Evolutionary conservation across 495 filamentous ascomycete species (phyloP).

Genomic region (Neurospora sp.): DNA sequence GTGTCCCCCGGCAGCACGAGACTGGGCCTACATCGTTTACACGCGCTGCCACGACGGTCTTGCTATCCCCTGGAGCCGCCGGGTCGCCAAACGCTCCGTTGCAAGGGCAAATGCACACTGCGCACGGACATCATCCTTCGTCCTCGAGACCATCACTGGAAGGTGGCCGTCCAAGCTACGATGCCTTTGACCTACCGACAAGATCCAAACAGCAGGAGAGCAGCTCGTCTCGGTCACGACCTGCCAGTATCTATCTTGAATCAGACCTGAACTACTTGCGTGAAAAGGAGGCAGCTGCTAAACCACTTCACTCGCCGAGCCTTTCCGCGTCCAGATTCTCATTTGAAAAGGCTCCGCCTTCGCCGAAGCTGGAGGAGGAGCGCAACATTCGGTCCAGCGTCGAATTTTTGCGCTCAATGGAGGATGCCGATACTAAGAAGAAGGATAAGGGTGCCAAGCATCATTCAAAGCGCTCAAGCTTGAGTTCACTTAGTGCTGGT

Average conservation of each 20-base stretch:
- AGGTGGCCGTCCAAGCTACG: constrained; percentile 53
- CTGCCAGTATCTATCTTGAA: constrained; percentile 63
- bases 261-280: constrained; percentile 69
- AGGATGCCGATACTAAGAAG: constrained; percentile 57
- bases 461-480: constrained; percentile 71
- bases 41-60: constrained; percentile 19
- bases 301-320: constrained; percentile 25
- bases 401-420: constrained; percentile 76
- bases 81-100: constrained; percentile 32
- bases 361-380: constrained; percentile 43
- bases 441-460: constrained; percentile 64
- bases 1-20: constrained; percentile 35
- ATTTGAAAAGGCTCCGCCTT: constrained; percentile 25
- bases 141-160: constrained; percentile 79
- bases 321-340: constrained; percentile 26
- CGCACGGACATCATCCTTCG: constrained; percentile 37
- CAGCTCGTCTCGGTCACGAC: constrained; percentile 14
- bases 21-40: constrained; percentile 19
- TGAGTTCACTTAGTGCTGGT: constrained; percentile 62
- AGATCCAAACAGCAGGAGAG: constrained; percentile 15
- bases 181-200: constrained; percentile 44
- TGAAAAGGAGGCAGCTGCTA: constrained; percentile 42
- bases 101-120: constrained; percentile 41
- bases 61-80: constrained; percentile 13
- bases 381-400: constrained; percentile 74